These are phyloP conservation scores for Termitomyces sp. DNA, from an alignment of 768 basidiomycete species.

Conservation along the genomic window DNA sequence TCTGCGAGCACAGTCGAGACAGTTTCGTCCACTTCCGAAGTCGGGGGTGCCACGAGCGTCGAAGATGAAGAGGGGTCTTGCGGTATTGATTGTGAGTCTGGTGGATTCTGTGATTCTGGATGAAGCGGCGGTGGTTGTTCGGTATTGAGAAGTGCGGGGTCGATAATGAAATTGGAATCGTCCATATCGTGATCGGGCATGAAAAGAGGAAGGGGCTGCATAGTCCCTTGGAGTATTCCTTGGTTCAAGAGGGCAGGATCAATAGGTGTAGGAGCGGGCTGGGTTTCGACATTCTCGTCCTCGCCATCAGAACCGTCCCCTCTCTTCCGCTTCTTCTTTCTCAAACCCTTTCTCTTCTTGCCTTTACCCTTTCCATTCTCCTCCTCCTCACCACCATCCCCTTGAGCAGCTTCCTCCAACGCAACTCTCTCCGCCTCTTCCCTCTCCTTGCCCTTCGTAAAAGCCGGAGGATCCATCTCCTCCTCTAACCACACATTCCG, in stretches of 20 bases:
- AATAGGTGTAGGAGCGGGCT: slow-evolving; percentile 30
- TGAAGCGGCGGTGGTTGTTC: not conserved
- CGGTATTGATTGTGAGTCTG: not conserved
- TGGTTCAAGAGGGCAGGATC: slow-evolving; percentile 62
- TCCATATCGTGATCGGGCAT: slow-evolving; percentile 45
- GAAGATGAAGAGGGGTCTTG: slow-evolving; percentile 16
- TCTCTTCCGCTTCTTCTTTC: slow-evolving; percentile 38
- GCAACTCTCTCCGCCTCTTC: slow-evolving; percentile 57
- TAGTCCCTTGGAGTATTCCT: slow-evolving; percentile 64
- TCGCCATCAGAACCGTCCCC: slow-evolving; percentile 34
- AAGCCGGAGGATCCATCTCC: slow-evolving; percentile 90
- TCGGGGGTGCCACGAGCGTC: slow-evolving; percentile 27
- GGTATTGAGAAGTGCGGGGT: slow-evolving; percentile 47
- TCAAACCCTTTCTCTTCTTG: slow-evolving; percentile 32
- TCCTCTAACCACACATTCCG: slow-evolving; percentile 89
- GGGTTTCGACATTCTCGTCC: slow-evolving; percentile 22
- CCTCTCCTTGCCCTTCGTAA: slow-evolving; percentile 70
- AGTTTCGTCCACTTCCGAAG: slow-evolving; percentile 52
- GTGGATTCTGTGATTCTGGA: not conserved
- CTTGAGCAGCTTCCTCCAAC: slow-evolving; percentile 25
- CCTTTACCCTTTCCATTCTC: slow-evolving; percentile 32
- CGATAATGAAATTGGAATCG: slow-evolving; percentile 47
- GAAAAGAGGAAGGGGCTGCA: slow-evolving; percentile 40
- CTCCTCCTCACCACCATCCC: slow-evolving; percentile 25
- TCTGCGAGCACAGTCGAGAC: slow-evolving; percentile 62